Percentiles rank a stretch among this genome's conserved stretches.
Evolutionary conservation across 495 filamentous ascomycete genomes (phyloP).

Genomic region (Copromyces sp.): DNA sequence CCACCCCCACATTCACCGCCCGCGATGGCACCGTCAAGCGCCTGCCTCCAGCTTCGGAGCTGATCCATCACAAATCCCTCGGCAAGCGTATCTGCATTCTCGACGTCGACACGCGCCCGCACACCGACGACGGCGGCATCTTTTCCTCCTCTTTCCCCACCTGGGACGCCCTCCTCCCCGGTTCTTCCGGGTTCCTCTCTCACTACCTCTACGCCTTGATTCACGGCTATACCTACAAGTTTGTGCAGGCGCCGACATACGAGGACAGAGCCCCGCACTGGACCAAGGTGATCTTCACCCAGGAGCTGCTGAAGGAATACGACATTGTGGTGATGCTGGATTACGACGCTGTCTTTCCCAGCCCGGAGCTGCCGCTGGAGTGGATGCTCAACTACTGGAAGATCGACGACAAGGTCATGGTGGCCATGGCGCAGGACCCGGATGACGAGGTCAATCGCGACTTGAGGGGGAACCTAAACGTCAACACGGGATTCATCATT

Average conservation of each 20-base stretch:
- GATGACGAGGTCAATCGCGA: slow-evolving; percentile 14
- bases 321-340: slow-evolving; percentile 42
- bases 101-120: slow-evolving; percentile 30
- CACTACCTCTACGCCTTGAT: slow-evolving; percentile 38
- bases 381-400: slow-evolving; percentile 48
- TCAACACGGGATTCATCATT: slow-evolving; percentile 25
- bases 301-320: slow-evolving; percentile 33
- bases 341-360: slow-evolving; percentile 38
- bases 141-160: slow-evolving; percentile 15
- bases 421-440: slow-evolving; percentile 37
- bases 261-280: slow-evolving; percentile 34
- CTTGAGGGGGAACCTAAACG: slow-evolving; percentile 7
- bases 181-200: slow-evolving; percentile 27
- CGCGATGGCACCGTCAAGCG: slow-evolving; percentile 15
- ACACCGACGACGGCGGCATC: slow-evolving; percentile 19
- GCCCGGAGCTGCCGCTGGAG: slow-evolving; percentile 41
- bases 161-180: slow-evolving; percentile 10
- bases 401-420: slow-evolving; percentile 28
- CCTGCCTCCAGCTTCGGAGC: slow-evolving; percentile 11
- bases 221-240: slow-evolving; percentile 46
- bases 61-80: slow-evolving; percentile 17
- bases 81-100: slow-evolving; percentile 29
- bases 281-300: slow-evolving; percentile 40
- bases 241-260: slow-evolving; percentile 28
- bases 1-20: slow-evolving; percentile 13